Base-by-base conservation (phyloP, 768 basidiomycete species). In the Suillus subluteus region DNA sequence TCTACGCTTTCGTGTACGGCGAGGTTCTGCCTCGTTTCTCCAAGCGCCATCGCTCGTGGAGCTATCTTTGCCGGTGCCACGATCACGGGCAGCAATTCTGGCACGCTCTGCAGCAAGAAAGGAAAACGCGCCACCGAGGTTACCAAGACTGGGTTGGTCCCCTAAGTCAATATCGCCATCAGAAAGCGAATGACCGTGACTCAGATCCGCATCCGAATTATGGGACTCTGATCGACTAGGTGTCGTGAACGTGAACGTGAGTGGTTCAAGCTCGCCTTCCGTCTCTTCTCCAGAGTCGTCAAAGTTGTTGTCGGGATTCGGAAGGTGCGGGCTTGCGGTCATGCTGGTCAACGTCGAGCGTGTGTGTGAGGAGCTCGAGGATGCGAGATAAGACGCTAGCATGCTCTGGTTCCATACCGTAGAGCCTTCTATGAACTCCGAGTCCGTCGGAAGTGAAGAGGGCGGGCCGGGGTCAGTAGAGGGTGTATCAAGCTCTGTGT, bases 81-180 rank as follows among this genome's bases (percentile, higher is more conserved):
- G 59, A 13, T 61, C 59, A 52, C 79, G 73, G 8, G 87, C 88
- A 54, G 81, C 83, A 68, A 86, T 82, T 67, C 83, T 82, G 43
- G 86, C 87, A 64, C 90, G 82, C 74, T 94, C 92, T 12, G 86
- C 87, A 52, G 88, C 90, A 61, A 93, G 82, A 67, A 92, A 94
- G n/a, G 84, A 86, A 16, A 94, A 81, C 0, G 90, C 91, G 66
- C 88, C 87, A 66, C 91, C 91, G 18, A 94, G 83, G 62, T 86
- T 85, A 0, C 92, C 92, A 16, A 94, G 77, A 3, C 90, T 91
- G 0, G 92, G 91, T 56, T 86, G 82, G 35, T 79, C 80, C 1
- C 59, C 41, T 18, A 73, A 62, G 26, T 82, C 81, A 3, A 71
- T 67, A 35, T 70, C 75, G 32, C 43, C 73, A 46, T 73, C 74